Conservation (phyloP, 2,329 filamentous ascomycete species). For the Orbilia ellipsospora region DNA sequence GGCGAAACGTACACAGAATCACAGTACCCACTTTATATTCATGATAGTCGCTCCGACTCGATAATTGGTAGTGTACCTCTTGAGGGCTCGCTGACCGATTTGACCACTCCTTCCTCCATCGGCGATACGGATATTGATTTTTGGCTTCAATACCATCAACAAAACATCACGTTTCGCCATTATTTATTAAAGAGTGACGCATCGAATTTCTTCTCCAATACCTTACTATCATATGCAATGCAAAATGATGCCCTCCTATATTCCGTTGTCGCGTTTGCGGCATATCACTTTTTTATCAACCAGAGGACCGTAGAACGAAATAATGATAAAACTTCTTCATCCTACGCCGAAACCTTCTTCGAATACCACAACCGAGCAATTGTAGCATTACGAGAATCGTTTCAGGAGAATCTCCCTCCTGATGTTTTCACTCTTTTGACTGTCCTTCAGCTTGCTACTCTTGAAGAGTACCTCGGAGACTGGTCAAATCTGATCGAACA, state of each 20-base stretch:
- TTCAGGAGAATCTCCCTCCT: constrained; percentile 77
- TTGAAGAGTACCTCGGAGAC: constrained; percentile 96
- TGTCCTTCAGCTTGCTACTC: constrained; percentile 89
- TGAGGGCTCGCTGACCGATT: constrained; percentile 62
- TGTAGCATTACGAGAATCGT: constrained; percentile 75
- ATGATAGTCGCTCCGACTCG: constrained; percentile 37
- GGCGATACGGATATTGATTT: constrained; percentile 77
- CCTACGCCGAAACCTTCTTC: constrained; percentile 76
- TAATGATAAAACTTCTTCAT: constrained; percentile 1
- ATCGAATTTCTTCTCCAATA: constrained; percentile 77
- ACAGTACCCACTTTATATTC: constrained; percentile 29
- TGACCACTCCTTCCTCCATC: constrained; percentile 63
- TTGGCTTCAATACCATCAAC: constrained; percentile 80
- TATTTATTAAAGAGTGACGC: constrained; percentile 80
- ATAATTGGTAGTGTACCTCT: constrained; percentile 9
- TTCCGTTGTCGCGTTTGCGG: constrained; percentile 85
- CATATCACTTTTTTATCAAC: constrained; percentile 82
- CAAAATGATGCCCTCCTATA: constrained; percentile 84
- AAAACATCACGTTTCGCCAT: constrained; percentile 82
- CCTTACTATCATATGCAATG: constrained; percentile 77
- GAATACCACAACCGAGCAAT: constrained; percentile 92
- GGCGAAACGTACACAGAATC: constrained; percentile 36
- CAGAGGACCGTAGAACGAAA: constrained; percentile 72
- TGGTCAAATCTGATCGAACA: constrained; percentile 95
- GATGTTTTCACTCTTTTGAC: constrained; percentile 81